phyloP scores from a whole-genome alignment of 768 basidiomycete species.

The Boletus subparvulus region DNA sequence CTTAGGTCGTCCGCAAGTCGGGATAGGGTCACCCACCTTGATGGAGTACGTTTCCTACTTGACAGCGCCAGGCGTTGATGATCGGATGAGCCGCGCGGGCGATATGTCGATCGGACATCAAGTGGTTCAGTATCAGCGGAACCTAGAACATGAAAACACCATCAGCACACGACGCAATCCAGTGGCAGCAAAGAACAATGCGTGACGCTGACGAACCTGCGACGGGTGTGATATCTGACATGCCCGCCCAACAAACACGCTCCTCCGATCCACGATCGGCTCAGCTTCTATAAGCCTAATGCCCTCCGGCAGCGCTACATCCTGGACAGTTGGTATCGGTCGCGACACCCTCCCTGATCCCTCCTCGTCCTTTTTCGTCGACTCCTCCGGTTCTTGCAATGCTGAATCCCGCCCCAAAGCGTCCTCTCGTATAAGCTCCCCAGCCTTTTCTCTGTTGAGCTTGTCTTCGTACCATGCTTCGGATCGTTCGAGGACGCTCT shows the following conservation, averaged over 20 bases:
- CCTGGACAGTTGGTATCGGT: constrained; percentile 2
- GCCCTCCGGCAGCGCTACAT: constrained; percentile 49
- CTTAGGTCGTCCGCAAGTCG: background rate
- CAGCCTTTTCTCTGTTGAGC: constrained; percentile 53
- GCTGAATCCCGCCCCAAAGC: constrained; percentile 27
- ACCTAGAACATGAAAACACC: constrained; percentile 49
- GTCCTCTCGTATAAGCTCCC: constrained; percentile 58
- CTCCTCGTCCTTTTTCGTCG: constrained; percentile 6
- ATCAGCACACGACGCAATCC: background rate
- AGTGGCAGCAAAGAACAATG: background rate
- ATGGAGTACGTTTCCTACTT: constrained; percentile 62
- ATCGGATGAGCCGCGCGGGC: constrained; percentile 75
- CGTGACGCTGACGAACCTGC: constrained; percentile 54
- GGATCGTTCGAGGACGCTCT: constrained; percentile 67
- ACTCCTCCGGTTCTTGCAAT: constrained; percentile 6
- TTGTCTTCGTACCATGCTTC: constrained; percentile 71
- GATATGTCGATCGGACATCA: constrained; percentile 72
- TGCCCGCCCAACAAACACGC: constrained; percentile 82
- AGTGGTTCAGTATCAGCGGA: constrained; percentile 58
- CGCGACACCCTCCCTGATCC: background rate
- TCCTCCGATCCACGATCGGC: constrained; percentile 83
- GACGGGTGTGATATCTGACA: constrained; percentile 75
- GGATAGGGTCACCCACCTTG: constrained; percentile 53
- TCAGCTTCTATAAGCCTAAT: constrained; percentile 71
- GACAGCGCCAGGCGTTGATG: constrained; percentile 83